Evolutionary conservation across 371 early-diverging fungal species (phyloP), one percentile per base, ranked within the genome.

Genomic region (Mortierella sp.): DNA sequence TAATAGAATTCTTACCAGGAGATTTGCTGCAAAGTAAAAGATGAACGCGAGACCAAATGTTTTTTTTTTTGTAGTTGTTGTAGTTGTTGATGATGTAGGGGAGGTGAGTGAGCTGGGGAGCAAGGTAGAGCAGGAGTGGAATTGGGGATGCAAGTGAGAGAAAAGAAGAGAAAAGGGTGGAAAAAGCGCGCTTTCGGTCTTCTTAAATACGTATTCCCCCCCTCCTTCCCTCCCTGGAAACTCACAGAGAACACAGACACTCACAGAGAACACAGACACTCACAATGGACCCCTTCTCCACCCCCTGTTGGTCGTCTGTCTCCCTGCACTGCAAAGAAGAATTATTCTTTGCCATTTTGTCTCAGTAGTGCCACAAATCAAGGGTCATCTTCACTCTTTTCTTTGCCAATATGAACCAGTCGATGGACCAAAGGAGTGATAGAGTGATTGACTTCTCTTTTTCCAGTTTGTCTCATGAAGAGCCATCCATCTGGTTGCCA

Each of bases 101-200:
- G 35, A 55, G 32, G 37, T 32, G 28, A 35, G 47, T 0, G 64
- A 52, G 43, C 11, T 35, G 22, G 30, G 30, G 61, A 62, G 22
- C 20, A 30, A 28, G 52, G 20, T 35, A 49, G 14, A 54, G n/a
- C 16, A 35, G 14, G 39, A 39, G 26, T 3, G 24, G 26, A 26
- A 43, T 26, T 20, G 18, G 28, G 24, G 32, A 28, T 40, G 47
- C 9, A 67, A 59, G 22, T 55, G 45, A 58, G 45, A 45, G 68
- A 45, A 49, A 68, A 47, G 43, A 30, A 40, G 43, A 32, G 26
- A 60, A 43, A 57, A 64, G 22, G 26, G 6, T 26, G 49, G 45
- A 49, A 60, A 68, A 58, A 60, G 49, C 43, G 43, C 28, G 47
- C 40, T 40, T 63, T 26, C 16, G n/a, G 24, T 20, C 8, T 22